A percentile compares a stretch with the other conserved stretches of the same genome.
Evolutionary conservation across 164 flowering plant genomes (phyloP).

Genomic region (Taxillus chinensis): DNA sequence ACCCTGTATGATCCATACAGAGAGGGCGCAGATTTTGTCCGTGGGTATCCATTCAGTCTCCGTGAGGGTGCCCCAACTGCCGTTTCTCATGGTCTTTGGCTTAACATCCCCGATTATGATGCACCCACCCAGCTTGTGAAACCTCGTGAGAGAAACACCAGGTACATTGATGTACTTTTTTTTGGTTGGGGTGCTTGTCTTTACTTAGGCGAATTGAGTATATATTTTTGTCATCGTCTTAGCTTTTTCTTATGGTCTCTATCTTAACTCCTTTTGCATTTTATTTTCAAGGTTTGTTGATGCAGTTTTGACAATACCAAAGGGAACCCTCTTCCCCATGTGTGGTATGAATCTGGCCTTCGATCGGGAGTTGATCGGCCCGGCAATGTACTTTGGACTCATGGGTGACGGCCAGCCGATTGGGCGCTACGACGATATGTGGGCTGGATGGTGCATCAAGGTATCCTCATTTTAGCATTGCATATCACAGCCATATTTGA

Average conservation of each 20-base stretch:
- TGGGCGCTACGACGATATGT: conserved; percentile 82
- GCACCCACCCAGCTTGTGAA: conserved; percentile 86
- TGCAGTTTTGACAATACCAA: conserved; percentile 70
- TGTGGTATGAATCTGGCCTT: conserved; percentile 77
- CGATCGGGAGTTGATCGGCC: conserved; percentile 69
- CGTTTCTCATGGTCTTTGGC: conserved; percentile 81
- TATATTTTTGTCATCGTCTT: neutral
- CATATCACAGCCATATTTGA: neutral
- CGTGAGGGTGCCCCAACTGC: conserved; percentile 75
- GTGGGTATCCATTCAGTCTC: conserved; percentile 82
- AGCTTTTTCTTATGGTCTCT: too few species aligned
- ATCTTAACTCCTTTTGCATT: too few species aligned
- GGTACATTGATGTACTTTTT: too few species aligned
- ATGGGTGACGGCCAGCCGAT: conserved; percentile 91
- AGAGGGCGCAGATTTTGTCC: conserved; percentile 78
- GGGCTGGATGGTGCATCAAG: conserved; percentile 90
- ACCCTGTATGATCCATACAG: conserved; percentile 77
- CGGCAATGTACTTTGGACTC: conserved; percentile 81
- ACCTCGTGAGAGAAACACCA: conserved; percentile 67
- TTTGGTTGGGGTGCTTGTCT: neutral
- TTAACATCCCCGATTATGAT: conserved; percentile 80
- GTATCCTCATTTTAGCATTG: conserved; percentile 16
- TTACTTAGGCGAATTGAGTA: too few species aligned
- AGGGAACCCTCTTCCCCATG: conserved; percentile 77
- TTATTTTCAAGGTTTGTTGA: conserved; percentile 48